Evolutionary conservation across 768 basidiomycete genomes (phyloP).

Genomic region (Pleurotus citrinopileatus): DNA sequence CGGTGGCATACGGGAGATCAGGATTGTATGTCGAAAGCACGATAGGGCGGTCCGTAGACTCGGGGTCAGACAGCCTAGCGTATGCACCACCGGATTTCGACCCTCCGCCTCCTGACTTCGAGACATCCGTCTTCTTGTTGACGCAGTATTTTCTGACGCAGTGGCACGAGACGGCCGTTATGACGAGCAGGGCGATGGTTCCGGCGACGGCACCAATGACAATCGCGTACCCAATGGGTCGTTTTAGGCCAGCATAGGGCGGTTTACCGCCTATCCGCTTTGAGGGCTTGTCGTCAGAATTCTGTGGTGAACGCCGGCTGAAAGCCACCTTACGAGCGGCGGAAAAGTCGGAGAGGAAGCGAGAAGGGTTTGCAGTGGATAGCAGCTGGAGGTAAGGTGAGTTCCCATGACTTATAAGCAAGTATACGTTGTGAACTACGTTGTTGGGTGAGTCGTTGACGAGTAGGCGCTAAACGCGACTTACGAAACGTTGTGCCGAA

Average conservation of each 20-base stretch:
- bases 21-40: not conserved
- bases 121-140: not conserved
- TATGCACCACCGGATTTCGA: not conserved
- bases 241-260: not conserved
- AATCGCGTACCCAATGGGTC: not conserved
- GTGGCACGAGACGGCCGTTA: not conserved
- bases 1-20: not conserved
- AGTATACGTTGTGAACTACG: conserved; percentile 30
- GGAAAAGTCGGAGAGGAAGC: not conserved
- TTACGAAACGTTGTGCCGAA: conserved; percentile 73
- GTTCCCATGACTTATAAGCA: conserved; percentile 63
- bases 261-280: not conserved
- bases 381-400: conserved; percentile 64
- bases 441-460: not conserved
- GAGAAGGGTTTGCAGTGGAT: conserved; percentile 42
- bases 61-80: not conserved
- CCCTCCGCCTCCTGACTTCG: not conserved
- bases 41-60: not conserved
- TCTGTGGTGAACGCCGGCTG: not conserved
- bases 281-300: not conserved
- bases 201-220: conserved; percentile 3
- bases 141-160: not conserved
- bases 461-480: conserved; percentile 21
- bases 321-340: not conserved
- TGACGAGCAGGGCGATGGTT: not conserved